Evolutionary conservation across 768 basidiomycete species (phyloP).

Genomic region (Calocera viscosa): DNA sequence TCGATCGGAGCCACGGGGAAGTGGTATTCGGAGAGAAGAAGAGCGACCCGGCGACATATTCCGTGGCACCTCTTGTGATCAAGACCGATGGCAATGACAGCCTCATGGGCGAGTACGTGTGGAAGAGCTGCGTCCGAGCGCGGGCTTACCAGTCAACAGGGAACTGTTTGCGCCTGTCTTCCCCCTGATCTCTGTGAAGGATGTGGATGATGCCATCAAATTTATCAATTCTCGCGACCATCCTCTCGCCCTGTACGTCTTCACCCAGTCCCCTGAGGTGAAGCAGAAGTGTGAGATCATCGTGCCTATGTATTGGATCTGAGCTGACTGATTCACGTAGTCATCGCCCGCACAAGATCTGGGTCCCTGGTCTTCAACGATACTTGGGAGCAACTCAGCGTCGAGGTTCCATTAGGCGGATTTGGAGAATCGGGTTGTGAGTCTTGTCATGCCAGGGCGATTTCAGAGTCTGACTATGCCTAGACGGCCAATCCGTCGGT

Average conservation of each 20-base stretch:
- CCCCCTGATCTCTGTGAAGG: slow-evolving; percentile 15
- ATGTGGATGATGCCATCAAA: slow-evolving; percentile 21
- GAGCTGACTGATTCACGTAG: slow-evolving; percentile 25
- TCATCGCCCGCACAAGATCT: slow-evolving; percentile 43
- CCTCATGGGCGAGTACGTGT: slow-evolving; percentile 34
- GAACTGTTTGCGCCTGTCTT: slow-evolving; percentile 33
- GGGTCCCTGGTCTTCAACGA: slow-evolving; percentile 51
- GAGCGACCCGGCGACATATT: slow-evolving; percentile 32
- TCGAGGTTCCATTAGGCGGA: slow-evolving; percentile 38
- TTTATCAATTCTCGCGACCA: slow-evolving; percentile 31
- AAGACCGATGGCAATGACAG: slow-evolving; percentile 44
- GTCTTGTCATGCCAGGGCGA: slow-evolving; percentile 17
- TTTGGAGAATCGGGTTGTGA: slow-evolving; percentile 54
- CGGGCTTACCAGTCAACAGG: slow-evolving; percentile 3
- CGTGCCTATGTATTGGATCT: background rate
- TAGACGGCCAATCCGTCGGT: slow-evolving; percentile 43
- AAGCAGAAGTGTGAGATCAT: slow-evolving; percentile 19
- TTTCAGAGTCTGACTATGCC: slow-evolving; percentile 16
- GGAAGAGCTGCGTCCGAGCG: too few species aligned
- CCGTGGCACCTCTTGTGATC: slow-evolving; percentile 50
- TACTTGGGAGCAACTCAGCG: slow-evolving; percentile 36
- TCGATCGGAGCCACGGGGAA: slow-evolving; percentile 44
- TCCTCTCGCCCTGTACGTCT: slow-evolving; percentile 53
- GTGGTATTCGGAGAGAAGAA: slow-evolving; percentile 41
- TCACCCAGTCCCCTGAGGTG: slow-evolving; percentile 37